Evolutionary conservation across 2,329 filamentous ascomycete genomes (phyloP).

Genomic region (Calonectria pteridis): DNA sequence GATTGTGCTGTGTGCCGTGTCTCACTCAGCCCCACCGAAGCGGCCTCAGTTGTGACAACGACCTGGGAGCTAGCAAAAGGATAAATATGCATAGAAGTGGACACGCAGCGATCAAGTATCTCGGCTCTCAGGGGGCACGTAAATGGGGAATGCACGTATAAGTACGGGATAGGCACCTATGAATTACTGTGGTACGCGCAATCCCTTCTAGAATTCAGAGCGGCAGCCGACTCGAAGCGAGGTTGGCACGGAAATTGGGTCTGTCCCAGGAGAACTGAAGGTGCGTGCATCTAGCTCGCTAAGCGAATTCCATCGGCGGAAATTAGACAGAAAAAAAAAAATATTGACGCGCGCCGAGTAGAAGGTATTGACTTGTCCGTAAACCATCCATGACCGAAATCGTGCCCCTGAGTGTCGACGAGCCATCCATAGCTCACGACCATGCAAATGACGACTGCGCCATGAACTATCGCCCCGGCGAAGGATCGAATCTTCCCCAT

Average conservation of each 20-base stretch:
- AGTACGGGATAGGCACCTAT: neutral
- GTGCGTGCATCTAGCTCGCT: neutral
- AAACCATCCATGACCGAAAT: neutral
- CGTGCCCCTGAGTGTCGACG: neutral
- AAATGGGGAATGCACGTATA: neutral
- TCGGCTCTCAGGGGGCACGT: neutral
- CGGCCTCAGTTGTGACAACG: neutral
- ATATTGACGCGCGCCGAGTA: neutral
- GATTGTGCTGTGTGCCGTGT: neutral
- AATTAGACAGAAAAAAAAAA: too few relatives aligned
- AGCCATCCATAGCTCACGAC: neutral
- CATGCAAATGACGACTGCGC: neutral
- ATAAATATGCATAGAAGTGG: neutral
- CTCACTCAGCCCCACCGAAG: neutral
- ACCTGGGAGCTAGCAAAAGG: neutral
- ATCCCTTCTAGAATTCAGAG: neutral
- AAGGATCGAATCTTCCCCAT: neutral
- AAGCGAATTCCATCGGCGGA: neutral
- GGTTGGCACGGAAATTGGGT: neutral
- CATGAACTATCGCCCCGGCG: neutral
- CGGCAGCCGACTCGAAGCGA: neutral
- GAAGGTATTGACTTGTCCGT: neutral
- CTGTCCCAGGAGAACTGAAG: neutral
- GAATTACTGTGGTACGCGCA: neutral
- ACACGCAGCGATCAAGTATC: neutral